phyloP scores from a whole-genome alignment of 139 green algal species.

The Ettlia oleoabundans region DNA sequence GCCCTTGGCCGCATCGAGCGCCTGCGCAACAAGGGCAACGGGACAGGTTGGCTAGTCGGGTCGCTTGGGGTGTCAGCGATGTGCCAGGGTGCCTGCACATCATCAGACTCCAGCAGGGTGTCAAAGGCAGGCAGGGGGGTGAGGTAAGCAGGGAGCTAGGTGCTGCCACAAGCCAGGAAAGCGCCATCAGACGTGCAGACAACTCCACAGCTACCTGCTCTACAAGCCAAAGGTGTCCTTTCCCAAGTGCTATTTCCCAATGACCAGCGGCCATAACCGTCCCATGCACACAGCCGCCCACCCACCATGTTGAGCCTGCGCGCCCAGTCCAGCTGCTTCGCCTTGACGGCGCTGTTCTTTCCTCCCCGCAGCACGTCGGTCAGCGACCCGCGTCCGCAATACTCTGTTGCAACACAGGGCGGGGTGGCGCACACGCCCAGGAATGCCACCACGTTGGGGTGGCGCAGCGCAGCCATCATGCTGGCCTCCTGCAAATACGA shows the following conservation, averaged over 20 bases:
- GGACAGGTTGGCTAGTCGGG: too few species aligned
- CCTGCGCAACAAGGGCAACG: slow-evolving; percentile 31
- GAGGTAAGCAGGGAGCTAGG: too few species aligned
- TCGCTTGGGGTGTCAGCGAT: too few species aligned
- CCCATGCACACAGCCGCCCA: neutral
- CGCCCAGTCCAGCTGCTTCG: slow-evolving; percentile 61
- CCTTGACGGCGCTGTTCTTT: slow-evolving; percentile 19
- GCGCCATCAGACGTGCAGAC: too few species aligned
- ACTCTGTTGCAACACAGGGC: slow-evolving; percentile 56
- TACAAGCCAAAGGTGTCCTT: too few species aligned
- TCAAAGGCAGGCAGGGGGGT: too few species aligned
- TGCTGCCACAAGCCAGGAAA: too few species aligned
- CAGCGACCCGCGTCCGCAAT: slow-evolving; percentile 65
- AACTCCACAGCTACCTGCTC: too few species aligned
- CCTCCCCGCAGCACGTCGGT: slow-evolving; percentile 64
- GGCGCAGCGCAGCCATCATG: slow-evolving; percentile 42
- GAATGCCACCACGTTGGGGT: slow-evolving; percentile 68
- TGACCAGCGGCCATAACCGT: too few species aligned
- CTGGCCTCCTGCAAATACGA: neutral
- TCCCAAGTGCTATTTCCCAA: neutral
- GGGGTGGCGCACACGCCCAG: slow-evolving; percentile 62
- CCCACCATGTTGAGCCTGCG: slow-evolving; percentile 58
- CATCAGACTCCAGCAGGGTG: too few species aligned
- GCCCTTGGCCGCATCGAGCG: slow-evolving; percentile 67
- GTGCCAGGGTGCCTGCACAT: too few species aligned